phyloP scores from a whole-genome alignment of 1,139 yeast genomes.

The Protomyces inundatus region DNA sequence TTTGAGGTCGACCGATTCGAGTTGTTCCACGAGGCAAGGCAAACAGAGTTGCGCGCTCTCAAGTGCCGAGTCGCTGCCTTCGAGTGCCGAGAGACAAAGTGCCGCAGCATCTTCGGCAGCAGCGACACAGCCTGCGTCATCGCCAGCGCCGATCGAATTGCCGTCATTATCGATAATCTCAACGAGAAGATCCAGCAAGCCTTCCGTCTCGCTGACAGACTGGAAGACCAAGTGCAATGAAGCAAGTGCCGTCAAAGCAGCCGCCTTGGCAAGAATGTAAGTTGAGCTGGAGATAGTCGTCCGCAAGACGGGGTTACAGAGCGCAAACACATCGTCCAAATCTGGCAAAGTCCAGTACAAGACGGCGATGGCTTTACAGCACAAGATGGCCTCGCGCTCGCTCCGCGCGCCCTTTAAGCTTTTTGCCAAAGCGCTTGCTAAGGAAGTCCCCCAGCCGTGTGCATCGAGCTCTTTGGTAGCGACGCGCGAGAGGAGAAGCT shows the following conservation, averaged over 20 bases:
- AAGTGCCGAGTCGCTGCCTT: constrained; percentile 25
- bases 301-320: constrained; percentile 2
- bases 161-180: constrained; percentile 33
- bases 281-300: constrained; percentile 17
- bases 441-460: constrained; percentile 23
- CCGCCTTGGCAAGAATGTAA: constrained; percentile 23
- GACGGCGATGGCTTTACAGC: constrained; percentile 24
- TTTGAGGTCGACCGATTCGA: constrained; percentile 31
- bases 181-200: constrained; percentile 27
- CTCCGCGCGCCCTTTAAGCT: constrained; percentile 29
- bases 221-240: constrained; percentile 26
- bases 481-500: constrained; percentile 29
- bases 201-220: constrained; percentile 21
- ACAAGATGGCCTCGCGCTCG: constrained; percentile 28
- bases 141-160: constrained; percentile 30
- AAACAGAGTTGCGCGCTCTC: constrained; percentile 27
- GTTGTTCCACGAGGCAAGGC: constrained; percentile 33
- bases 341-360: constrained; percentile 32
- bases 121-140: constrained; percentile 29
- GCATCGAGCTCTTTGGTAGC: constrained; percentile 29
- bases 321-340: constrained; percentile 18
- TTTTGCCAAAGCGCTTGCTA: constrained; percentile 27
- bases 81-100: constrained; percentile 25
- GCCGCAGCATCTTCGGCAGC: constrained; percentile 28
- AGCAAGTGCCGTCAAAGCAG: constrained; percentile 29